Conservation (phyloP, 2,329 filamentous ascomycete species). For the Penicillium sp. region DNA sequence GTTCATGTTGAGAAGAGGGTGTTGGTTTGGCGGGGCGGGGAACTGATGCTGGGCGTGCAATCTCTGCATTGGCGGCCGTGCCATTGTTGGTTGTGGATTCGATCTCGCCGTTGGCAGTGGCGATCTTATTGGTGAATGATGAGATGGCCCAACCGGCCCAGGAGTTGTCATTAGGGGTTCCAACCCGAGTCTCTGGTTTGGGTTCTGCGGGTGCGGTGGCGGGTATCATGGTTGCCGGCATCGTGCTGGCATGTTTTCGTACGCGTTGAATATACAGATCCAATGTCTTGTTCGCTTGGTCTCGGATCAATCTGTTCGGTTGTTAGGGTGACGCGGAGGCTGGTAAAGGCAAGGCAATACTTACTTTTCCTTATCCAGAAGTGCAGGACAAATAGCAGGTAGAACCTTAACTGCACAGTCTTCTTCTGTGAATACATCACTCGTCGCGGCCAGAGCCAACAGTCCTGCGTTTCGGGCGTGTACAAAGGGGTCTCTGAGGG, state of each 20-base stretch:
- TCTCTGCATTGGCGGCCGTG: constrained; percentile 43
- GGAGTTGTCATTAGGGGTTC: constrained; percentile 66
- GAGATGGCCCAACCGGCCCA: constrained; percentile 99
- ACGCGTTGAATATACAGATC: constrained; percentile 81
- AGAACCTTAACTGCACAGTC: constrained; percentile 82
- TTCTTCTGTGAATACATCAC: constrained; percentile 81
- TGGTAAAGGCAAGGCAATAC: constrained; percentile 1
- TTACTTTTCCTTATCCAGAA: constrained; percentile 90
- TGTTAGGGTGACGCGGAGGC: constrained; percentile 4
- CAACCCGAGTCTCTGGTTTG: constrained; percentile 64
- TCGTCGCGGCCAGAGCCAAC: constrained; percentile 78
- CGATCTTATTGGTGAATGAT: constrained; percentile 93
- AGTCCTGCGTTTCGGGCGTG: constrained; percentile 88
- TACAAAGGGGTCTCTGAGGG: constrained; percentile 87
- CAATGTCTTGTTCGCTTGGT: constrained; percentile 84
- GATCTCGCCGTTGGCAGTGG: constrained; percentile 81
- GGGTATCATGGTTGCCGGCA: constrained; percentile 77
- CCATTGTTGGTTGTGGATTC: constrained; percentile 55
- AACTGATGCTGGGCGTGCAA: constrained; percentile 47
- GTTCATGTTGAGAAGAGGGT: constrained; percentile 23
- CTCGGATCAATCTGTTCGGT: constrained; percentile 62
- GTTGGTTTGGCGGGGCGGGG: constrained; percentile 42
- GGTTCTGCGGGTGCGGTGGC: constrained; percentile 53
- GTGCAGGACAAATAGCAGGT: constrained; percentile 74
- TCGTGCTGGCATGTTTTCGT: constrained; percentile 68